Conservation (phyloP, 495 filamentous ascomycete species). For the Opeltia flavorubescens region DNA sequence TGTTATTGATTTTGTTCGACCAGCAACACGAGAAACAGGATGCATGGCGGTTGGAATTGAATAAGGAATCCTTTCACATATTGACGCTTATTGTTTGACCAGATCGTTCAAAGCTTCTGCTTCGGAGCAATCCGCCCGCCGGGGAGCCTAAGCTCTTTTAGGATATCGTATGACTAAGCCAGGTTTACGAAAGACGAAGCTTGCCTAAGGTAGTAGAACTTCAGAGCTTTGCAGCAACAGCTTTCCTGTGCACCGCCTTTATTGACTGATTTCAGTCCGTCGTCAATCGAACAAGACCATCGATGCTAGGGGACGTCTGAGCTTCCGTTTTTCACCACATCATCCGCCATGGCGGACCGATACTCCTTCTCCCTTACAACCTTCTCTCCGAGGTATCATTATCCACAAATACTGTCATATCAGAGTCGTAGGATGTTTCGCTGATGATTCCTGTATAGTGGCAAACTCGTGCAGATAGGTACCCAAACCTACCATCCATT, state of each 20-base stretch:
- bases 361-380: conserved; percentile 99
- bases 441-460: conserved; percentile 34
- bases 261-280: too few relatives aligned
- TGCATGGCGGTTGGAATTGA: background rate
- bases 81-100: too few relatives aligned
- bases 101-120: too few relatives aligned
- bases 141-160: too few relatives aligned
- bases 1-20: background rate
- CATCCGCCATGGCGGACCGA: conserved; percentile 73
- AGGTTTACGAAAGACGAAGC: too few relatives aligned
- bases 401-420: conserved; percentile 6
- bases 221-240: too few relatives aligned
- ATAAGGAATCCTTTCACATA: too few relatives aligned
- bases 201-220: too few relatives aligned
- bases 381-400: conserved; percentile 91
- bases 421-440: conserved; percentile 7
- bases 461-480: conserved; percentile 75
- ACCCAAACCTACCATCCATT: conserved; percentile 15
- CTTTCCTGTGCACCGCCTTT: too few relatives aligned
- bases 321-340: background rate
- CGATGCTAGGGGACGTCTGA: background rate
- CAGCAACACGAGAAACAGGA: background rate
- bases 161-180: too few relatives aligned
- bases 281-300: too few relatives aligned
- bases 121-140: too few relatives aligned